Evolutionary conservation across 2,329 filamentous ascomycete species (phyloP).

Genomic region (Sporothrix pallida): DNA sequence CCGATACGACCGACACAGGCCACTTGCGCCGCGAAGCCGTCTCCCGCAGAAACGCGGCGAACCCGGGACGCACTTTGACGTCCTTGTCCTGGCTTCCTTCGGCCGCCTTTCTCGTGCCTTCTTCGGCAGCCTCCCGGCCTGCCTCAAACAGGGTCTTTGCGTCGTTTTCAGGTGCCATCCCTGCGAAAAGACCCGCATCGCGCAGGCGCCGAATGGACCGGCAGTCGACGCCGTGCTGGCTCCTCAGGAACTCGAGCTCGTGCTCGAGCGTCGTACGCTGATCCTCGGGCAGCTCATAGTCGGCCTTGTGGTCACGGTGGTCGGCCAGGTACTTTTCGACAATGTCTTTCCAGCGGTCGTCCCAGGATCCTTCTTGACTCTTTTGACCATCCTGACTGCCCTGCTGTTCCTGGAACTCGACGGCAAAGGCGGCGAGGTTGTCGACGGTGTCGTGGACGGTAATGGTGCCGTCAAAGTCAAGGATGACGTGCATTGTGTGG

Average conservation of each 20-base stretch:
- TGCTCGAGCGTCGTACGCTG: constrained; percentile 46
- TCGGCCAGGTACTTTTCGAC: constrained; percentile 55
- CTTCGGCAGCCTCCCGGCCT: constrained; percentile 41
- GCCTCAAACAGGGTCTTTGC: constrained; percentile 45
- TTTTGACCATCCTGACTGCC: neutral
- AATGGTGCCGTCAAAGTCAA: constrained; percentile 67
- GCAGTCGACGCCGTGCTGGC: constrained; percentile 53
- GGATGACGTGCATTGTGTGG: constrained; percentile 52
- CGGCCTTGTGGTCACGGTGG: constrained; percentile 44
- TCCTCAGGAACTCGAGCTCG: constrained; percentile 54
- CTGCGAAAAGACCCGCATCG: constrained; percentile 53
- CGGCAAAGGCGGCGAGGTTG: constrained; percentile 53
- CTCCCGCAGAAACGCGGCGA: constrained; percentile 40
- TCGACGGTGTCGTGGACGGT: constrained; percentile 60
- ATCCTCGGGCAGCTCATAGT: constrained; percentile 44
- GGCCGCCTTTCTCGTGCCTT: too few species aligned
- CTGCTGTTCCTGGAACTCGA: constrained; percentile 44
- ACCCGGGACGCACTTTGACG: constrained; percentile 33
- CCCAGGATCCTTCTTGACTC: constrained; percentile 39
- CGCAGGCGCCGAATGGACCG: constrained; percentile 54
- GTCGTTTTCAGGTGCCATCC: constrained; percentile 42
- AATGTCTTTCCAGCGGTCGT: constrained; percentile 52
- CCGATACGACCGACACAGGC: constrained; percentile 54
- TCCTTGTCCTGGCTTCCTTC: neutral
- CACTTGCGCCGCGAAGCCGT: constrained; percentile 44